These are phyloP conservation scores for Protoeuglena noctilucae DNA, from an alignment of 139 green algal species.

Conservation along the genomic window DNA sequence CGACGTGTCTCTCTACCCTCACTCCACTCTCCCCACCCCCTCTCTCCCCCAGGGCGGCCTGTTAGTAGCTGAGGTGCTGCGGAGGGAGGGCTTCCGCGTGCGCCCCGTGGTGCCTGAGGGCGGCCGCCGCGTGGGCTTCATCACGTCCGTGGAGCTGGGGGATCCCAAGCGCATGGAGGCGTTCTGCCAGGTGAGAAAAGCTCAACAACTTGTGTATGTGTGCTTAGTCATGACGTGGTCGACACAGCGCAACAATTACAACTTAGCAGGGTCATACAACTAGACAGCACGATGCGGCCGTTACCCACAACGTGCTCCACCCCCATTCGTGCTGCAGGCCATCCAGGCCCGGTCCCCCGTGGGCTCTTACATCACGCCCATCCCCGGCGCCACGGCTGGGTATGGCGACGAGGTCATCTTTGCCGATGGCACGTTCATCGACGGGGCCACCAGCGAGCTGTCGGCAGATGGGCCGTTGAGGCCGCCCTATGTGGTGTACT, in stretches of 20 bases:
- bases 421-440: slow-evolving; percentile 89
- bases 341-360: slow-evolving; percentile 70
- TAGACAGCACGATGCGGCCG: too few relatives aligned
- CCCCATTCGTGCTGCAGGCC: too few relatives aligned
- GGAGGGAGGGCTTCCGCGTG: slow-evolving; percentile 1
- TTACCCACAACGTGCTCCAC: too few relatives aligned
- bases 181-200: too few relatives aligned
- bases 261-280: too few relatives aligned
- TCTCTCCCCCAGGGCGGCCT: too few relatives aligned
- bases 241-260: too few relatives aligned
- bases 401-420: slow-evolving; percentile 87
- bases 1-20: too few relatives aligned
- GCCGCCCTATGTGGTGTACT: slow-evolving; percentile 76
- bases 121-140: slow-evolving; percentile 33
- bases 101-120: background rate
- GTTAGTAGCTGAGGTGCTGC: slow-evolving; percentile 49
- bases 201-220: too few relatives aligned
- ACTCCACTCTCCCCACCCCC: too few relatives aligned
- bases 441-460: slow-evolving; percentile 79
- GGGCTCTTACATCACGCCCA: slow-evolving; percentile 65
- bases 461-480: slow-evolving; percentile 77
- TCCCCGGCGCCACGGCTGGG: slow-evolving; percentile 67
- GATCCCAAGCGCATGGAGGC: slow-evolving; percentile 44
- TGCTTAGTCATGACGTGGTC: too few relatives aligned
- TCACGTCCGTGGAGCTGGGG: slow-evolving; percentile 70